Evolutionary conservation across 139 green algal species (phyloP), one percentile per base, ranked within the genome.

Genomic region (Nannochloris sp.): DNA sequence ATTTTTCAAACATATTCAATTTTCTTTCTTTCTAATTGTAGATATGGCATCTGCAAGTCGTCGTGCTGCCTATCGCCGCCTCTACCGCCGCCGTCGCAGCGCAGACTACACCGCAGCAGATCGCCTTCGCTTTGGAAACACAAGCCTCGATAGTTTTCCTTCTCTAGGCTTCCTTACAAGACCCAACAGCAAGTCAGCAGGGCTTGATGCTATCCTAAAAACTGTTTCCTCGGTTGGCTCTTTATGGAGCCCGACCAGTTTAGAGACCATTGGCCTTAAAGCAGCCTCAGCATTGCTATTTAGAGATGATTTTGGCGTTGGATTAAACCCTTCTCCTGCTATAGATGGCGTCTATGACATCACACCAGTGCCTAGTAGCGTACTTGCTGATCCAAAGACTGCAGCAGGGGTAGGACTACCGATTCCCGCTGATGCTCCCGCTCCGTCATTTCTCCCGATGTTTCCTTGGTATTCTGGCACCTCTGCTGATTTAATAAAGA

Each of bases 401-500:
- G n/a, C n/a, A n/a, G n/a, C n/a, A n/a, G n/a, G n/a, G n/a, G 56
- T 64, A 34, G 56, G 56, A 35, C 39, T 67, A 45, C 33, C 27
- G 19, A 55, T 79, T 30, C 45, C 57, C 4, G 27, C 30, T 3
- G 60, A 65, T 7, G 47, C 73, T 6, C 24, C 66, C 1, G 19
- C 46, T 3, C 73, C 73, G 14, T 47, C 78, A 4, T 95, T 95
- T 44, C 70, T 95, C 59, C 83, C 85, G 23, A 95, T 95, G 89
- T 89, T 92, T 54, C 86, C 86, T 12, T 92, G 87, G 74, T 92
- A 89, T 73, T 82, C 71, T 4, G 88, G 89, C 34, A 96, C 89
- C 3, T 88, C 74, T 25, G 88, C 89, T 7, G 89, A 96, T 75
- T 72, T 96, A 68, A 76, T 92, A 64, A 89, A 92, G 58, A 95